phyloP scores from a whole-genome alignment of 768 basidiomycete genomes.

The Serendipita sp. region DNA sequence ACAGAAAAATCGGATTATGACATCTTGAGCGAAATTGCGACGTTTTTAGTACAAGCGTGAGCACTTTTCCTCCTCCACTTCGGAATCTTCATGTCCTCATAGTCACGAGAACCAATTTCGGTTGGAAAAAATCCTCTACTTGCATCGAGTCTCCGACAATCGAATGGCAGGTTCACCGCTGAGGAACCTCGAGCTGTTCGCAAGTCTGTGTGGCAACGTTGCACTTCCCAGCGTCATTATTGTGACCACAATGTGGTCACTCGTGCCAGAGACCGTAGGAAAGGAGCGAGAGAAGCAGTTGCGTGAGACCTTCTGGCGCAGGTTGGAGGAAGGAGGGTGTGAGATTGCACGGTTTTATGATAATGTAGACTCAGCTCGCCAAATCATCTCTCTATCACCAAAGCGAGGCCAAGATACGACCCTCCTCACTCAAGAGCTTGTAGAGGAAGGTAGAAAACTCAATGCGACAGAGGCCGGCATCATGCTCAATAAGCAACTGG shows the following conservation, averaged over 20 bases:
- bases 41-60: background rate
- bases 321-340: background rate
- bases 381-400: background rate
- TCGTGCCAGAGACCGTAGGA: background rate
- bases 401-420: background rate
- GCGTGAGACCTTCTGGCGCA: background rate
- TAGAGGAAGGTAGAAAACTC: background rate
- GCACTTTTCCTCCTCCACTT: slow-evolving; percentile 5
- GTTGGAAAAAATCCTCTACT: background rate
- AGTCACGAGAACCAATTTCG: background rate
- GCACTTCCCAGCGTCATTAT: background rate
- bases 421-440: background rate
- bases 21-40: slow-evolving; percentile 13
- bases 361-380: background rate
- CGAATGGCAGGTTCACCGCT: background rate
- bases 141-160: background rate
- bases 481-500: background rate
- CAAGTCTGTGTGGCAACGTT: background rate
- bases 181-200: background rate
- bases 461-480: background rate
- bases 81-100: background rate
- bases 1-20: slow-evolving; percentile 13
- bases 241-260: background rate
- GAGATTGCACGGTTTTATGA: background rate
- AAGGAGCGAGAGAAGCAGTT: background rate